Evolutionary conservation across 345 rosid genomes (phyloP).

Genomic region (Gossypium australe): DNA sequence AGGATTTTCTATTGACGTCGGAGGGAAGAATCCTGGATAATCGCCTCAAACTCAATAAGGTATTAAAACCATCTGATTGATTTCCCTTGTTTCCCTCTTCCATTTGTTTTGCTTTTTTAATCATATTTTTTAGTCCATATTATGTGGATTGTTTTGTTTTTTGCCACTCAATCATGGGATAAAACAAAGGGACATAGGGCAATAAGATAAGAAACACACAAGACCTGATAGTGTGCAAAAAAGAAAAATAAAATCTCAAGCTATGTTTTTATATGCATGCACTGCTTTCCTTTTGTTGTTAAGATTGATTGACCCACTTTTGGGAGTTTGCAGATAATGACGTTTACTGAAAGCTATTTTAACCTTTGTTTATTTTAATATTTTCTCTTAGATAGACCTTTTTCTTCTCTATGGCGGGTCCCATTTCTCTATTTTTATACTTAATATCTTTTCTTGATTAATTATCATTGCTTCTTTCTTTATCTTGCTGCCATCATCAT

Average conservation of each 20-base stretch:
- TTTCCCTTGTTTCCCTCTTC: neutral
- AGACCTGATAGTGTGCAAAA: too few relatives aligned
- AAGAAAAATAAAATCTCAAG: neutral
- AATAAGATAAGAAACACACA: neutral
- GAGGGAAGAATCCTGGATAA: slow-evolving; percentile 71
- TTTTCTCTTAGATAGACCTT: neutral
- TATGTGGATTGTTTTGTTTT: slow-evolving; percentile 5
- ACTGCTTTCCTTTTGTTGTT: slow-evolving; percentile 29
- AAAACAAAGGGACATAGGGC: slow-evolving; percentile 18
- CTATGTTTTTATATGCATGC: slow-evolving; percentile 31
- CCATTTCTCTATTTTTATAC: neutral
- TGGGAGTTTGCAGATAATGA: slow-evolving; percentile 45
- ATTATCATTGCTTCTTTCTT: neutral
- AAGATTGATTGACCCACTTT: slow-evolving; percentile 53
- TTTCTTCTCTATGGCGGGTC: neutral
- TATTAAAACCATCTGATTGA: slow-evolving; percentile 15
- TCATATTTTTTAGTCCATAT: neutral
- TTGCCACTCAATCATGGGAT: slow-evolving; percentile 29
- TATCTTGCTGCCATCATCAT: neutral
- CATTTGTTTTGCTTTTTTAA: neutral
- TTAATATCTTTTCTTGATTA: neutral
- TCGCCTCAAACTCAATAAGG: slow-evolving; percentile 90
- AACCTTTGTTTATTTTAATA: slow-evolving; percentile 18
- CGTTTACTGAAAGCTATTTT: slow-evolving; percentile 29
- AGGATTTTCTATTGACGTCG: slow-evolving; percentile 60